Percentiles rank a stretch among this genome's conserved stretches.
phyloP scores from a whole-genome alignment of 164 flowering plant species.

The Litsea cubeba region DNA sequence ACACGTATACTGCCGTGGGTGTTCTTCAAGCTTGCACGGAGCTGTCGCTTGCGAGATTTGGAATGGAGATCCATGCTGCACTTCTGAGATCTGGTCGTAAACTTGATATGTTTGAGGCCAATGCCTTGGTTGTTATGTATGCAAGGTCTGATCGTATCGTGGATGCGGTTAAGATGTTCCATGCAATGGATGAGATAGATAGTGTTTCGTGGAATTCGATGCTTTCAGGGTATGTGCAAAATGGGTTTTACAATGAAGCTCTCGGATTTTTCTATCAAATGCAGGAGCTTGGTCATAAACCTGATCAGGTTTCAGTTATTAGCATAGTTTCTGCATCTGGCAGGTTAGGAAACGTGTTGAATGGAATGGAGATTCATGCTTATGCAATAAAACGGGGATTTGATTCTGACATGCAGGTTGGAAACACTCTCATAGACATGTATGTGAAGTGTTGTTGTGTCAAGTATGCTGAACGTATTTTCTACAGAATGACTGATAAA shows the following conservation, averaged over 20 bases:
- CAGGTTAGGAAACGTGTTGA: constrained; percentile 42
- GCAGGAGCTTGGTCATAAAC: constrained; percentile 33
- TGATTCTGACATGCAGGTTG: constrained; percentile 51
- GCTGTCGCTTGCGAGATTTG: constrained; percentile 27
- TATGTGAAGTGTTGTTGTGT: constrained; percentile 55
- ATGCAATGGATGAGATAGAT: constrained; percentile 46
- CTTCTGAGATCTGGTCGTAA: constrained; percentile 38
- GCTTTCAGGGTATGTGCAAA: constrained; percentile 69
- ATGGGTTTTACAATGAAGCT: constrained; percentile 53
- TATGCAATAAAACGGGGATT: constrained; percentile 57
- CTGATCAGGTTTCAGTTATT: constrained; percentile 55
- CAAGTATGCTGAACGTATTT: constrained; percentile 45
- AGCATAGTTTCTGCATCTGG: constrained; percentile 53
- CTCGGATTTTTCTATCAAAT: constrained; percentile 41
- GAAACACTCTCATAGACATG: constrained; percentile 79
- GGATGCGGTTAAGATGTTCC: constrained; percentile 44
- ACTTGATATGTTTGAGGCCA: constrained; percentile 50
- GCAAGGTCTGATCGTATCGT: constrained; percentile 42
- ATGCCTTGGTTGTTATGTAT: constrained; percentile 80
- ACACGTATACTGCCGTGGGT: constrained; percentile 59
- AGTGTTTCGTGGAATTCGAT: constrained; percentile 75
- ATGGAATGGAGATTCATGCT: constrained; percentile 76
- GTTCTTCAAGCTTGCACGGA: constrained; percentile 71
- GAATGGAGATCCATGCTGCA: constrained; percentile 72
- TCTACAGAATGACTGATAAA: constrained; percentile 39